Evolutionary conservation across 2,329 filamentous ascomycete genomes (phyloP), one percentile per base, ranked within the genome.

Genomic region (Daldinia sp.): DNA sequence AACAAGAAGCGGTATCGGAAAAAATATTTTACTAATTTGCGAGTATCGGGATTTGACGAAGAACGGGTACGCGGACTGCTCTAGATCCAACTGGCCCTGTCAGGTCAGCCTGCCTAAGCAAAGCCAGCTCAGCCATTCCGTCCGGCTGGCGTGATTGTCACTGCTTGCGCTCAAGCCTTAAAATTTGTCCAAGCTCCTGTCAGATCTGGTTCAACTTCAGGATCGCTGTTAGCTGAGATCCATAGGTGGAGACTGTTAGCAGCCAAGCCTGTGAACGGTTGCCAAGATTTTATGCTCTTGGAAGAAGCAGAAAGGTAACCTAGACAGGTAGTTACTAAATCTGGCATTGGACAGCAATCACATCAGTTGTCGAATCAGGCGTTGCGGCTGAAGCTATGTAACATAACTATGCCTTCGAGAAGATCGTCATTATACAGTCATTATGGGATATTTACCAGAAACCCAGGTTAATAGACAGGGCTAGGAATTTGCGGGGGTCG

Each of bases 201-300:
- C 23, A 65, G 54, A 50, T 64, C 51, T 58, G 39, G 49, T 27
- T 58, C 67, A 67, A 59, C 59, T 25, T 64, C 48, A 60, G 56
- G 47, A 66, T 63, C 58, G 64, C 50, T 50, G 58, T 47, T 57
- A 17, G 39, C 43, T 51, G 52, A 45, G 39, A 61, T 50, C 35
- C 52, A 50, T 37, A 55, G 45, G 59, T 60, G 62, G 64, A 45
- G 41, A 55, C 49, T 6, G 48, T 25, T 34, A 58, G 60, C 53
- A 37, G 48, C 35, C 48, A 47, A n/a, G 51, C 47, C 50, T 37
- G 39, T 55, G 19, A 56, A 32, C 11, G 19, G 39, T 48, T 27
- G 65, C 58, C 57, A 61, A 64, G 34, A 48, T 51, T 47, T 27
- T 50, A 27, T 47, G 27, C 39, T 35, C 35, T 39, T n/a, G 41